Conservation (phyloP, 2,329 filamentous ascomycete species). For the Orbilia oligospora region DNA sequence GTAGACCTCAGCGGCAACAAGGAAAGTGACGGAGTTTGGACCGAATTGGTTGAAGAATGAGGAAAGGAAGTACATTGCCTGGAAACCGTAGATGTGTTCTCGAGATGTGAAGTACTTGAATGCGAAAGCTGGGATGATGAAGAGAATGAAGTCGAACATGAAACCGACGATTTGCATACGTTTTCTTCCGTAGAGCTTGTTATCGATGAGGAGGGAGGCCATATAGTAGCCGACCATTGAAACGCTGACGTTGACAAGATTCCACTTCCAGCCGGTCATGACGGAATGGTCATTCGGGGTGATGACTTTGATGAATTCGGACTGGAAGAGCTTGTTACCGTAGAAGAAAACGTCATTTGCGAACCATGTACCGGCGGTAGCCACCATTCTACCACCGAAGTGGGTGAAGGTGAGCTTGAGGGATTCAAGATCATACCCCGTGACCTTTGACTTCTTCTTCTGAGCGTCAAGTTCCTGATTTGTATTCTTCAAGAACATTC, state of each 20-base stretch:
- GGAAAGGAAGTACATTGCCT: constrained; percentile 97
- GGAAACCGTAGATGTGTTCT: constrained; percentile 85
- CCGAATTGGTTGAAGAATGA: constrained; percentile 99
- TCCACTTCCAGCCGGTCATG: constrained; percentile 92
- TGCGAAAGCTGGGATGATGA: constrained; percentile 90
- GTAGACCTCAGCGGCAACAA: constrained; percentile 96
- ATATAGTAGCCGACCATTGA: constrained; percentile 90
- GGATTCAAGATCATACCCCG: constrained; percentile 91
- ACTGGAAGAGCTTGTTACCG: constrained; percentile 98
- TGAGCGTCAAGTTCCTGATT: constrained; percentile 84
- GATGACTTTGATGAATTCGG: constrained; percentile 87
- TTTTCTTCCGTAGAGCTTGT: constrained; percentile 96
- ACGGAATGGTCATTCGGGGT: constrained; percentile 78
- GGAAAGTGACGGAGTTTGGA: constrained; percentile 95
- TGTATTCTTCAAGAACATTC: constrained; percentile 90
- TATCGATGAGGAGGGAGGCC: constrained; percentile 87
- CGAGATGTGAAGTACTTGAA: constrained; percentile 84
- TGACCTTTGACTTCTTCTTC: constrained; percentile 89
- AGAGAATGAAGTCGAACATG: constrained; percentile 91
- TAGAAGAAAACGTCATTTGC: constrained; percentile 99
- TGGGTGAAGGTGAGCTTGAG: constrained; percentile 82
- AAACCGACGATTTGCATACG: constrained; percentile 97
- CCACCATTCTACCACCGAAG: constrained; percentile 88
- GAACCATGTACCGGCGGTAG: constrained; percentile 91
- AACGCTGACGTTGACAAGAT: constrained; percentile 89